Evolutionary conservation across 2,329 filamentous ascomycete species (phyloP).

Genomic region (Stemphylium vesicarium): DNA sequence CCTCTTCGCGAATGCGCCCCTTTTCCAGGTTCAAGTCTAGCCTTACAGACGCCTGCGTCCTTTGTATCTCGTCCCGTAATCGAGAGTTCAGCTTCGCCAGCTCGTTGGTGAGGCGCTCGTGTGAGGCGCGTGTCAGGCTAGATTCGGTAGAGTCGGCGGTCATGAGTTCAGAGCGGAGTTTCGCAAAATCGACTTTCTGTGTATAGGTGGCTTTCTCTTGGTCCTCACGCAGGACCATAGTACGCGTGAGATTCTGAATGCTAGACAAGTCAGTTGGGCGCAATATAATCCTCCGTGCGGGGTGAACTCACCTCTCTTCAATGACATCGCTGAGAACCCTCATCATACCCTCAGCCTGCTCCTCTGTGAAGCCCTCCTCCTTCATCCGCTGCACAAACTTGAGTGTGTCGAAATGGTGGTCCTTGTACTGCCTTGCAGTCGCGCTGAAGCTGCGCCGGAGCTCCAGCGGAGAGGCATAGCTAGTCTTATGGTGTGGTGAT

Average conservation of each 20-base stretch:
- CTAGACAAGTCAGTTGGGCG: constrained; percentile 52
- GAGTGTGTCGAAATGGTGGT: constrained; percentile 97
- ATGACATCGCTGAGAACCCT: constrained; percentile 95
- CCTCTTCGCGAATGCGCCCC: constrained; percentile 93
- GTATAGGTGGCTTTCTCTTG: constrained; percentile 77
- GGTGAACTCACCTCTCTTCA: constrained; percentile 74
- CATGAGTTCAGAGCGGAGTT: constrained; percentile 91
- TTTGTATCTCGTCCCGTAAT: constrained; percentile 88
- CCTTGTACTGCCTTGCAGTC: constrained; percentile 66
- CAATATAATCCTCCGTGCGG: not conserved
- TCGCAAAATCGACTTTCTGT: constrained; percentile 97
- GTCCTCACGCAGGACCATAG: constrained; percentile 97
- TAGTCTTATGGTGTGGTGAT: constrained; percentile 4
- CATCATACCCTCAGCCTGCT: constrained; percentile 98
- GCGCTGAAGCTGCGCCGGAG: constrained; percentile 66
- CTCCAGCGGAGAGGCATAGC: constrained; percentile 10
- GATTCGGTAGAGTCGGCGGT: constrained; percentile 91
- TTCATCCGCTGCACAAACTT: constrained; percentile 94
- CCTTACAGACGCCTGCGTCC: constrained; percentile 90
- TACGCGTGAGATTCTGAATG: constrained; percentile 95
- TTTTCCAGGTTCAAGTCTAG: constrained; percentile 96
- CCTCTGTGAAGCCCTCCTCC: constrained; percentile 91
- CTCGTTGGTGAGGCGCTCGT: constrained; percentile 93
- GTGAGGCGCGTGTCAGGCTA: constrained; percentile 83
- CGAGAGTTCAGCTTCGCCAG: constrained; percentile 90